These are phyloP conservation scores for Coemansia sp. DNA, from an alignment of 192 early-diverging fungal species.

Conservation along the genomic window DNA sequence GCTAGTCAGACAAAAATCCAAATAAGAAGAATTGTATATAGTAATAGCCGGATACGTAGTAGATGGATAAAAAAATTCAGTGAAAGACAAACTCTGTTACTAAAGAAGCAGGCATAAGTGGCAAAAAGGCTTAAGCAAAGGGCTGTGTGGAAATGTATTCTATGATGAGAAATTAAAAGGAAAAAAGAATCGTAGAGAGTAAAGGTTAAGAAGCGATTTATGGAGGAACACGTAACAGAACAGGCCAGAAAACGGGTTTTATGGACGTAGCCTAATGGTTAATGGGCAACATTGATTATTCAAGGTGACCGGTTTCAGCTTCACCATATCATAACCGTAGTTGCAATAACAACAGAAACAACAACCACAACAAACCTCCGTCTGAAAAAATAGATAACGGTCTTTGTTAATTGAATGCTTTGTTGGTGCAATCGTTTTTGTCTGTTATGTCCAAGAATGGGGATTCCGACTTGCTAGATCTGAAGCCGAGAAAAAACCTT, in stretches of 20 bases:
- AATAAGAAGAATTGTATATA: no score
- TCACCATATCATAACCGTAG: background rate
- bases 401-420: background rate
- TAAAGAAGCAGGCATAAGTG: no score
- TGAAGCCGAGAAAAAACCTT: background rate
- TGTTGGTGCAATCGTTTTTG: background rate
- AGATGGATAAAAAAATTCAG: no score
- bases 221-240: background rate
- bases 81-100: no score
- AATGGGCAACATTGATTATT: background rate
- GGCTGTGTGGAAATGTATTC: background rate
- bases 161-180: background rate
- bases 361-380: background rate
- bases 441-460: slow-evolving; percentile 2
- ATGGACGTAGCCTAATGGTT: background rate
- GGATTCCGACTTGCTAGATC: background rate
- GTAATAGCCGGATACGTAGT: no score
- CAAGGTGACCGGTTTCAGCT: background rate
- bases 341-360: background rate
- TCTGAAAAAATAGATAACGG: background rate
- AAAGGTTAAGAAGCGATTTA: background rate
- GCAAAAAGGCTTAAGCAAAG: no score
- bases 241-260: background rate
- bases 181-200: background rate
- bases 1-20: no score